Evolutionary conservation across 2,329 filamentous ascomycete species (phyloP).

Genomic region (Apiospora sp.): DNA sequence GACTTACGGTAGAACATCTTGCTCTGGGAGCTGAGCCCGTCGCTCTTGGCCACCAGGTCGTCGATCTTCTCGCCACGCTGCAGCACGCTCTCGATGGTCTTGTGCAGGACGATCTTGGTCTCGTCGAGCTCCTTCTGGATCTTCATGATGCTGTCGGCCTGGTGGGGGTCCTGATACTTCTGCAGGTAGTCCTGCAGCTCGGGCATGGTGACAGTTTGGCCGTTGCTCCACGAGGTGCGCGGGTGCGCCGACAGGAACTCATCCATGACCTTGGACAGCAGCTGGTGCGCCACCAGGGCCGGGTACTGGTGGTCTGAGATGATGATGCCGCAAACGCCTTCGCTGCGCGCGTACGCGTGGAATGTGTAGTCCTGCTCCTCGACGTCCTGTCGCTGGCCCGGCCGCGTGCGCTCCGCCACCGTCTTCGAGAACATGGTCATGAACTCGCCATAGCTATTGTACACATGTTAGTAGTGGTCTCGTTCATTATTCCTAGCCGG

Average conservation of each 20-base stretch:
- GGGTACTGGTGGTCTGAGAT: slow-evolving; percentile 81
- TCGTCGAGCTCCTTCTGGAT: slow-evolving; percentile 97
- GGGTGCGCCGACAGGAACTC: slow-evolving; percentile 85
- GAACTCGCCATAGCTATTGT: slow-evolving; percentile 63
- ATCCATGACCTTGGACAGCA: slow-evolving; percentile 86
- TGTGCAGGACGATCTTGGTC: slow-evolving; percentile 96
- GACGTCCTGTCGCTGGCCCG: slow-evolving; percentile 85
- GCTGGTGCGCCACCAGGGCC: slow-evolving; percentile 80
- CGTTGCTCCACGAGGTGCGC: slow-evolving; percentile 68
- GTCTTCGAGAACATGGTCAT: slow-evolving; percentile 88
- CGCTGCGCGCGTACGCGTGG: slow-evolving; percentile 78
- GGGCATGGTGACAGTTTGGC: slow-evolving; percentile 68
- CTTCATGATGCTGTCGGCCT: slow-evolving; percentile 92
- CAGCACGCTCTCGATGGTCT: slow-evolving; percentile 89
- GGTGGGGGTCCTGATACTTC: slow-evolving; percentile 83
- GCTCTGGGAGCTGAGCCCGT: slow-evolving; percentile 87
- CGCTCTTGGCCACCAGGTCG: slow-evolving; percentile 90
- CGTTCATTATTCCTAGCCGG: neutral
- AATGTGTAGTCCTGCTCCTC: slow-evolving; percentile 84
- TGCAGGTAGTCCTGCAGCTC: slow-evolving; percentile 78
- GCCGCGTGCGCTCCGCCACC: slow-evolving; percentile 82
- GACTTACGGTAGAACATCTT: slow-evolving; percentile 94
- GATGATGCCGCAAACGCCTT: slow-evolving; percentile 79
- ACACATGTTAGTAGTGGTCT: slow-evolving; percentile 30
- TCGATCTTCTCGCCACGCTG: slow-evolving; percentile 98